Conservation (phyloP, 192 early-diverging fungal genomes). For the Coemansia javaensis region DNA sequence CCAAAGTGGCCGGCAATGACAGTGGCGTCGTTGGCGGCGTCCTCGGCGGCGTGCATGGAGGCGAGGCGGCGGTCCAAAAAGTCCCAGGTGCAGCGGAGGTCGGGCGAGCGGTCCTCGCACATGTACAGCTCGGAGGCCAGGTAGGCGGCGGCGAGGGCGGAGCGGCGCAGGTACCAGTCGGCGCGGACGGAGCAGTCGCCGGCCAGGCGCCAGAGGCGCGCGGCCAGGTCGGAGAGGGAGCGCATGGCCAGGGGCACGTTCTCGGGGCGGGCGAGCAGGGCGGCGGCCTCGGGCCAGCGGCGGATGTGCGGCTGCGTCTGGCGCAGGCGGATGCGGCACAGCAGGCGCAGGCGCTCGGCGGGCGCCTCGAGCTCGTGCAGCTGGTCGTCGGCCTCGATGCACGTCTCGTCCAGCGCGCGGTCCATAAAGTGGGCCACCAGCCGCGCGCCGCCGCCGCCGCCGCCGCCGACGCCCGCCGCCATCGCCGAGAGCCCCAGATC, state of each 20-base stretch:
- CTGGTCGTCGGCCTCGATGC: slow-evolving; percentile 59
- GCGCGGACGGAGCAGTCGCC: slow-evolving; percentile 79
- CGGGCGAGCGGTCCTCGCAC: slow-evolving; percentile 80
- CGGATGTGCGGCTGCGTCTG: slow-evolving; percentile 66
- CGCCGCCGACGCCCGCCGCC: slow-evolving; percentile 62
- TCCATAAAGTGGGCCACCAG: slow-evolving; percentile 74
- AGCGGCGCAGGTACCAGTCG: slow-evolving; percentile 84
- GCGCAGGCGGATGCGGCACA: slow-evolving; percentile 61
- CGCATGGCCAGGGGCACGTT: slow-evolving; percentile 65
- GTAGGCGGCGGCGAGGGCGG: slow-evolving; percentile 76
- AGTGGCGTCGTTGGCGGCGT: slow-evolving; percentile 7
- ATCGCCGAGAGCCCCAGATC: slow-evolving; percentile 66
- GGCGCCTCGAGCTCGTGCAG: slow-evolving; percentile 43
- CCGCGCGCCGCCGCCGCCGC: slow-evolving; percentile 61
- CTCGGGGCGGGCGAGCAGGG: slow-evolving; percentile 74
- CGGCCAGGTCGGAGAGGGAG: slow-evolving; percentile 66
- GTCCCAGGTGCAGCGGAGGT: slow-evolving; percentile 63
- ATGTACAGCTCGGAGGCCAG: slow-evolving; percentile 88
- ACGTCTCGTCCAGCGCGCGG: slow-evolving; percentile 56
- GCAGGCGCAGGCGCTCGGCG: slow-evolving; percentile 56
- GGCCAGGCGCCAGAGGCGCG: slow-evolving; percentile 85
- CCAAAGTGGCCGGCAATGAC: slow-evolving; percentile 32
- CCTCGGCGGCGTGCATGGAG: slow-evolving; percentile 60
- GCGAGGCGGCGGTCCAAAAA: slow-evolving; percentile 79
- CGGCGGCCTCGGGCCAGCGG: slow-evolving; percentile 72